Evolutionary conservation across 805 yeast genomes (phyloP), one percentile per base, ranked within the genome.

Genomic region (Ogataea paraovalis): DNA sequence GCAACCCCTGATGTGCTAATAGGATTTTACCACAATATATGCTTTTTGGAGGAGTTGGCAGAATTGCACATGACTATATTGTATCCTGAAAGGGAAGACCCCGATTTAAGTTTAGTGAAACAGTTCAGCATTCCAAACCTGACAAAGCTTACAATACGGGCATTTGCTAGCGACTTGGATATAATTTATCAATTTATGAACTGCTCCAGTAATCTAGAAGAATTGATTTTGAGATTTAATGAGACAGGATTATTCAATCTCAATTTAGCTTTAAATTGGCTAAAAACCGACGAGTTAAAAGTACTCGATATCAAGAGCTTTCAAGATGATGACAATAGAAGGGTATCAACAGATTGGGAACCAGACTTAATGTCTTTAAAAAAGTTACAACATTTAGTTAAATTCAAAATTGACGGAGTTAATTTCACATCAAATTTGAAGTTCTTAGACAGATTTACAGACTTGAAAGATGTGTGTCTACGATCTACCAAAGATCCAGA

Each of bases 291-390:
- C 22, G 16, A 41, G 2, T 38, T 51, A 23, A 38, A 40, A 22
- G 37, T 39, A 9, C 41, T 51, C 6, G 23, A 39, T 8, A 36
- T 51, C 13, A 30, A 34, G 9, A 41, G 45, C 23, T 21, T 41
- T 6, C 21, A 27, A n/a, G 55, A 51, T 41, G 55, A 48, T 38
- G 52, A 48, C 21, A 34, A 48, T 18, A 41, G 50, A 21, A 34
- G 41, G 19, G 52, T 51, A 8, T 42, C 50, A 10, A 45, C 44
- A 5, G 47, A 41, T 16, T 48, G 51, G 51, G 37, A 30, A 23
- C 55, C 55, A 3, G 48, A 51, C 23, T 27, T 30, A 7, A 12
- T 14, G 1, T 30, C 51, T 12, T 28, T 45, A 10, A 4, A 22
- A 18, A 34, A 25, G 23, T 30, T 51, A 30, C 25, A n/a, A 21